A percentile compares a stretch with the other conserved stretches of the same genome.
Conservation (phyloP, 2,329 filamentous ascomycete species). For the Scopulariopsis brevicaulis region DNA sequence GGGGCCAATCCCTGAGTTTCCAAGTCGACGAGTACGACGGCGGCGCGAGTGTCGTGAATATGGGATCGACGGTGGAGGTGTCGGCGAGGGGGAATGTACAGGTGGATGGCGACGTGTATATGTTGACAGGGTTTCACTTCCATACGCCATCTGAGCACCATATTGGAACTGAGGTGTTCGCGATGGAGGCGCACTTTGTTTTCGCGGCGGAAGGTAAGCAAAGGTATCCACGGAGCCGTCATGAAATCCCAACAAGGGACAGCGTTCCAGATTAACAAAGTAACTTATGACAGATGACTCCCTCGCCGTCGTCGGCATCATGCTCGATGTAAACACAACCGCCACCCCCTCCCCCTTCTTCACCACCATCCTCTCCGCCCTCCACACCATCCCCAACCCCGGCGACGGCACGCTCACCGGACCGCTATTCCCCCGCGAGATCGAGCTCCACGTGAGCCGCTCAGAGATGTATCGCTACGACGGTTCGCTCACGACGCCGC, state of each 20-base stretch:
- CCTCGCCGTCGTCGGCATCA: constrained; percentile 24
- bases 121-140: constrained; percentile 45
- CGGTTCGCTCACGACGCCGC: constrained; percentile 51
- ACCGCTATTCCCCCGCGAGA: constrained; percentile 27
- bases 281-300: constrained; percentile 2
- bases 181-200: constrained; percentile 29
- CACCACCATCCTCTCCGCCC: constrained; percentile 15
- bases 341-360: constrained; percentile 3
- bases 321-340: constrained; percentile 18
- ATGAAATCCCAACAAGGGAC: neutral
- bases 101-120: constrained; percentile 25
- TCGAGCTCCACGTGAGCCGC: constrained; percentile 22
- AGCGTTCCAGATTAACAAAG: neutral
- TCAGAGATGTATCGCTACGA: constrained; percentile 34
- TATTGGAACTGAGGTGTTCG: constrained; percentile 27
- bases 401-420: constrained; percentile 24
- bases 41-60: constrained; percentile 34
- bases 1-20: constrained; percentile 19
- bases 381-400: constrained; percentile 24
- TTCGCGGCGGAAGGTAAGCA: constrained; percentile 16
- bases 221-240: neutral
- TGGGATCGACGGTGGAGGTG: constrained; percentile 39
- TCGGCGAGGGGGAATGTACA: constrained; percentile 31
- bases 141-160: constrained; percentile 49
- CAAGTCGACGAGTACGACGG: constrained; percentile 21